Evolutionary conservation across 345 rosid species (phyloP), one percentile per base, ranked within the genome.

Genomic region (Gossypium thurberi): DNA sequence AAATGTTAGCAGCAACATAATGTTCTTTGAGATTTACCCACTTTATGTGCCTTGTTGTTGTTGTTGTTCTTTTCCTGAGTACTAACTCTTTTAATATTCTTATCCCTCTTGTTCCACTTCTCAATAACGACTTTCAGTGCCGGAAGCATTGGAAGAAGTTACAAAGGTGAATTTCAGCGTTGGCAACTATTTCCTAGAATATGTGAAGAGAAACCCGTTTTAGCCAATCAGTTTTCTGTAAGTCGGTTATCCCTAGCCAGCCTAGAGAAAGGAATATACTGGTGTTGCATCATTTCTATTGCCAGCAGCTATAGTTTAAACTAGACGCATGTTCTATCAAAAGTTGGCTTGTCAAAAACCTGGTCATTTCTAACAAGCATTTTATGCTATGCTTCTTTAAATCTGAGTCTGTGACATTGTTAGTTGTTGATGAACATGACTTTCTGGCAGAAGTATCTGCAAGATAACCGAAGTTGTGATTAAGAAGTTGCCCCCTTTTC

Each of bases 151-250:
- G 97, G 97, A 76, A 89, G 98, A 76, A 85, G 97, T 80, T 91
- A 80, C 74, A 88, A 79, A 80, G 98, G 99, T 78, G 98, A 92
- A 82, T 95, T 95, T 83, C 92, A 82, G 82, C 81, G 90, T 44
- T 95, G 88, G 92, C 96, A 95, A 58, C 80, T 95, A 21, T 86
- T 89, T 65, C 96, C 99, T 76, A 81, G 80, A 78, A 84, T 58
- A 75, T 90, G 91, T 71, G 91, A 95, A 82, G 89, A 86, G 57
- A 86, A 81, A 78, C 96, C 97, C 5, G 84, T 95, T 73, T 77
- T 91, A 59, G 94, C 94, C 59, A 91, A 95, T 82, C 99, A 95
- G 67, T 92, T 95, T 87, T 95, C 99, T 52, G 98, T 95, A 86
- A 90, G 97, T 92, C 77, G 75, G 65, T 75, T 79, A 25, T 46